Base-by-base conservation (phyloP, 805 yeast species). In the Kuraishia hungarica region DNA sequence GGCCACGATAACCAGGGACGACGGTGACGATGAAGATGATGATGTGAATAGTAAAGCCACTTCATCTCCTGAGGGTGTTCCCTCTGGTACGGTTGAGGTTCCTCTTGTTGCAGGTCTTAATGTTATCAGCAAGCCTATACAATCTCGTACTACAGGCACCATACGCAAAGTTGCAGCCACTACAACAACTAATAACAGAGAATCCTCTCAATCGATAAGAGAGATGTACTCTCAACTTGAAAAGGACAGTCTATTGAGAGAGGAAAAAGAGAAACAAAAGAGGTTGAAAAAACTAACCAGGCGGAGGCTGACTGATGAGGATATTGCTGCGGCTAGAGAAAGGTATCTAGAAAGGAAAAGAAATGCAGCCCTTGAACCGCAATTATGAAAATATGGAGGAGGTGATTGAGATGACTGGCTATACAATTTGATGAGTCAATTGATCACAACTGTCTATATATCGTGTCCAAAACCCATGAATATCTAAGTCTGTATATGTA, bases 261-360 rank as follows among this genome's bases (percentile, higher is more conserved):
- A 26, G 28, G 28, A 21, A 35, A 48, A 2, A 8, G 21, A 26
- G 11, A 22, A 28, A 48, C 23, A 54, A 50, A 47, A 20, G 15
- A 19, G 22, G 29, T 21, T 54, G 3, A 39, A 46, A 17, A 17
- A 22, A 10, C 56, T 54, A 3, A 7, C 52, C 23, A 39, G 26
- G 19, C 48, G 35, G 20, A 53, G 51, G 28, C 48, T 53, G 6
- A 56, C 62, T 2, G 55, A 57, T 2, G 54, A 59, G 23, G 64
- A 63, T 1, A 51, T 65, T 3, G 50, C 52, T 11, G 54, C 48
- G 20, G 63, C 61, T 55, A 57, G 56, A 28, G 55, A 59, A 47
- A 57, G 67, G 19, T 65, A 64, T 54, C 47, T 58, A 1, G 60
- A 61, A 47, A 54, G 66, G 24, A 54, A 55, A 47, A 39, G 23